Percentiles rank a stretch among this genome's conserved stretches.
These are phyloP conservation scores for Bipolaris sorokiniana DNA, from an alignment of 2,329 filamentous ascomycete species.

Conservation along the genomic window DNA sequence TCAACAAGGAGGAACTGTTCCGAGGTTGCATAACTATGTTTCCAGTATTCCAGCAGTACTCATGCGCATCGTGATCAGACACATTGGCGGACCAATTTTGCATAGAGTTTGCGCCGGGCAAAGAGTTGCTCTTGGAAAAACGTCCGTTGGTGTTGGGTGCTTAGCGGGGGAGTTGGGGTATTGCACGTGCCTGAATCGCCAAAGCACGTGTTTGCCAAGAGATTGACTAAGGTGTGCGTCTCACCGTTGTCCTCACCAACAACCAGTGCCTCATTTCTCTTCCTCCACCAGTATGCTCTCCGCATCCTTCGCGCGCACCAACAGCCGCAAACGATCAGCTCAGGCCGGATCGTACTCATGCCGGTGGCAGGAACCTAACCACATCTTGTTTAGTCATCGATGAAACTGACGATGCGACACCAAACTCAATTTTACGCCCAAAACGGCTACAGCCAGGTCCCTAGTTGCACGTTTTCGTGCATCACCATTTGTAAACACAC, in stretches of 20 bases:
- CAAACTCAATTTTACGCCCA: constrained; percentile 29
- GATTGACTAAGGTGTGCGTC: constrained; percentile 5
- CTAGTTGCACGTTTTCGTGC: constrained; percentile 23
- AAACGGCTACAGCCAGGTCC: constrained; percentile 31
- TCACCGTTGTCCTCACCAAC: constrained; percentile 4
- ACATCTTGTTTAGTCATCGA: constrained; percentile 21
- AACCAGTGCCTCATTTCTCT: background rate
- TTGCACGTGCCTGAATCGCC: background rate
- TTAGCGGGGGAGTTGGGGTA: background rate
- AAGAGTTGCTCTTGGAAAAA: background rate
- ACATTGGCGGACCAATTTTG: background rate
- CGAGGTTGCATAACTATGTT: background rate
- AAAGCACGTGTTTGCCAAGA: constrained; percentile 7
- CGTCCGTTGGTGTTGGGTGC: background rate
- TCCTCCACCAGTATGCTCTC: constrained; percentile 5
- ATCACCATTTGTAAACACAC: constrained; percentile 22
- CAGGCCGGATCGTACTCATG: constrained; percentile 26
- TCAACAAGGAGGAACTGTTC: background rate
- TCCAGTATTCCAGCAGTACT: background rate
- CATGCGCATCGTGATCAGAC: background rate
- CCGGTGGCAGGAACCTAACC: constrained; percentile 30
- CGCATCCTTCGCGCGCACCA: constrained; percentile 8
- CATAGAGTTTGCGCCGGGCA: background rate
- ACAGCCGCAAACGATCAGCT: constrained; percentile 16
- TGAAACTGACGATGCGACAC: constrained; percentile 45